phyloP scores from a whole-genome alignment of 140 eudicot species.

The Senecio squalidus region DNA sequence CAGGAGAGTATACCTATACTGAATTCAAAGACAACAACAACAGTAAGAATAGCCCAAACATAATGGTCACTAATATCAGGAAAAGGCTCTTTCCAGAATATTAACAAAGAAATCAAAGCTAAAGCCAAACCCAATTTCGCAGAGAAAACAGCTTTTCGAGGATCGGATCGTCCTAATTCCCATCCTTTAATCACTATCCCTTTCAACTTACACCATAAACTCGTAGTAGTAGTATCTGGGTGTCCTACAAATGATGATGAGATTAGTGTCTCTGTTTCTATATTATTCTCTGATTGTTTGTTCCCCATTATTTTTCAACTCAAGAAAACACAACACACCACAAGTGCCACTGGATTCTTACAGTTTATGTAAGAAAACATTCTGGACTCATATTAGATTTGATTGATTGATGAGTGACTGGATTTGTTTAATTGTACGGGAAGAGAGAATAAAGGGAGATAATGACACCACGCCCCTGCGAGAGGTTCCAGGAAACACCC shows the following conservation, averaged over 20 bases:
- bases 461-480: not conserved
- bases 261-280: constrained; percentile 28
- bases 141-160: constrained; percentile 62
- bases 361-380: no score
- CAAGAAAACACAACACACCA: no score
- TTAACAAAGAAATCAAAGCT: constrained; percentile 52
- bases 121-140: constrained; percentile 67
- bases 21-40: constrained; percentile 79
- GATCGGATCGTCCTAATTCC: constrained; percentile 58
- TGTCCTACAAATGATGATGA: constrained; percentile 20
- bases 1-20: constrained; percentile 48
- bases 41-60: constrained; percentile 90
- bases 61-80: constrained; percentile 45
- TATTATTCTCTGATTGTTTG: constrained; percentile 12
- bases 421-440: no score
- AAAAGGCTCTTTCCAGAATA: constrained; percentile 61
- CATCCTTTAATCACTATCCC: constrained; percentile 30
- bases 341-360: no score
- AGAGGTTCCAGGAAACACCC: not conserved
- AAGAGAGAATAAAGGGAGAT: not conserved
- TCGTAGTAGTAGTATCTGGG: no score
- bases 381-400: no score
- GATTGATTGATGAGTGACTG: no score
- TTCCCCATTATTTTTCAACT: constrained; percentile 17
- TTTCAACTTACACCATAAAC: constrained; percentile 17